Base-by-base conservation (phyloP, 768 basidiomycete genomes). In the Kwoniella botswanensis region DNA sequence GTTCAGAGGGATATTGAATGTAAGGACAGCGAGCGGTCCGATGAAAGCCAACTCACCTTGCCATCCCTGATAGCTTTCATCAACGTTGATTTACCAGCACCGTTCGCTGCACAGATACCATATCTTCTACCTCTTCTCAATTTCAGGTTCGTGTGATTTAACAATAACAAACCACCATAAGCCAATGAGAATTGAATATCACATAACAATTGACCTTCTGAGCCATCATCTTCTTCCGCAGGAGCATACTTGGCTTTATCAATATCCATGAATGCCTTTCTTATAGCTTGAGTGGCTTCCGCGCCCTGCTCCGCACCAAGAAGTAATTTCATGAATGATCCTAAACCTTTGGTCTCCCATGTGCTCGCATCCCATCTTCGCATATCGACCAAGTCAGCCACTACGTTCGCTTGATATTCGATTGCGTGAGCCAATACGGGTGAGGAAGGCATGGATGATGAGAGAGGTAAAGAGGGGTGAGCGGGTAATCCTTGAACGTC, bases 51-150 rank as follows among this genome's bases (percentile, higher is more conserved):
- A 71, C 76, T 68, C 61, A 77, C 76, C 85, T 98, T 98, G 70
- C 93, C 92, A 79, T 96, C 94, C 68, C 93, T 89, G 72, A 98
- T 89, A 79, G 96, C 94, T 78, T 94, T 93, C 90, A 98, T 90
- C 54, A 98, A 88, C 3, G 96, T 98, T 18, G 92, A 92, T 85
- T 98, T 98, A 74, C 96, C 96, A 68, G 92, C 91, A 71, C 96
- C 96, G 83, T 98, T 98, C n/a, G 92, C 88, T 35, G 94, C 96
- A 58, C 96, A 90, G 75, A 98, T 93, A 79, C 96, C 95, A 85
- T 98, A 98, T 72, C 95, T 89, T 76, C 90, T 89, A 35, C 95
- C 96, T 77, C 93, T 92, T 82, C 93, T 87, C 68, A 98, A 88
- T 71, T 92, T 91, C 70, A 98, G 88, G 35, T 88, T 91, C 26